Percentiles rank a stretch among this genome's conserved stretches.
Conservation (phyloP, 257 asterid species). For the Petrea volubilis region DNA sequence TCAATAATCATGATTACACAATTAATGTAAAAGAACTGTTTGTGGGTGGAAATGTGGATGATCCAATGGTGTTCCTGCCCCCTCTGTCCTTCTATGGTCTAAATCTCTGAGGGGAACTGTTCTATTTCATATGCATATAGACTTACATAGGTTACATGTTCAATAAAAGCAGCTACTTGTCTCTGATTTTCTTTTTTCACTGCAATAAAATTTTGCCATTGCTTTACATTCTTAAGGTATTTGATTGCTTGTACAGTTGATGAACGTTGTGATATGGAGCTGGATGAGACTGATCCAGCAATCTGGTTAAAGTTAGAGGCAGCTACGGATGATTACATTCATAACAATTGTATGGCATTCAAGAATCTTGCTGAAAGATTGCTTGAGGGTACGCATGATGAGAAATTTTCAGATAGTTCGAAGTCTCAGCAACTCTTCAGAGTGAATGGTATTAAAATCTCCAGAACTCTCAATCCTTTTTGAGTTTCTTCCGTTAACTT, state of each 20-base stretch:
- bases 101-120: conserved; percentile 14
- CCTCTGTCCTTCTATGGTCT: not conserved
- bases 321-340: conserved; percentile 83
- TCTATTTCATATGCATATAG: conserved; percentile 1
- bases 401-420: conserved; percentile 54
- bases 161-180: conserved; percentile 1
- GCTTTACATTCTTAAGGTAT: conserved; percentile 6
- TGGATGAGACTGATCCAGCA: conserved; percentile 97
- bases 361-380: conserved; percentile 76
- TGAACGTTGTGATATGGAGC: conserved; percentile 98
- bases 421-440: conserved; percentile 58
- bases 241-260: conserved; percentile 59
- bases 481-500: conserved; percentile 19
- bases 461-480: conserved; percentile 23
- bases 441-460: conserved; percentile 50
- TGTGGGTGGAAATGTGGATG: no score
- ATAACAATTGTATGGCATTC: conserved; percentile 59
- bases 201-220: not conserved
- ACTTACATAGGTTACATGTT: not conserved
- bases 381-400: conserved; percentile 77
- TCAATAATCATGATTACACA: no score
- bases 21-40: no score
- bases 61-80: no score
- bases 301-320: conserved; percentile 85
- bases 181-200: not conserved